phyloP scores from a whole-genome alignment of 1,284 basidiomycete species.

The Pseudozyma tsukubaensis region DNA sequence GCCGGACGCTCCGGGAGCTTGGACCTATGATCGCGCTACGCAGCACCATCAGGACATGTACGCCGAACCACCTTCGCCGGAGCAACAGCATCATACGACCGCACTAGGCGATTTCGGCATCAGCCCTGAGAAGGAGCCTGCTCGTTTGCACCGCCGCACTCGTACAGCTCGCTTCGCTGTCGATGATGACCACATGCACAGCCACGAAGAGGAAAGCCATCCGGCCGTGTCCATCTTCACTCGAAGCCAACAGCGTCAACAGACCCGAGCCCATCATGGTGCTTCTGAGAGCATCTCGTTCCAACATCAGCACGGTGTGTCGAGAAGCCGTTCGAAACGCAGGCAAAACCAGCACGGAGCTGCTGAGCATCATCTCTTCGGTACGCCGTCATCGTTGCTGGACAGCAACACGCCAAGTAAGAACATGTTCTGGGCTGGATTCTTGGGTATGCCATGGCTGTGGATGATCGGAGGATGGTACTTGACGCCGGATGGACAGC shows the following conservation, averaged over 20 bases:
- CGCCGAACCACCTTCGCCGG: background rate
- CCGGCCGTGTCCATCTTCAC: conserved; percentile 43
- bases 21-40: conserved; percentile 8
- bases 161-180: conserved; percentile 41
- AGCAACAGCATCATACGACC: conserved; percentile 6
- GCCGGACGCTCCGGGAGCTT: conserved; percentile 23
- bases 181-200: conserved; percentile 14
- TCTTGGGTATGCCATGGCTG: conserved; percentile 63
- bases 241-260: conserved; percentile 18
- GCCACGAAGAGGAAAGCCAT: conserved; percentile 11
- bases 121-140: conserved; percentile 35
- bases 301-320: conserved; percentile 15
- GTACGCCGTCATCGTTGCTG: conserved; percentile 26
- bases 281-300: conserved; percentile 26
- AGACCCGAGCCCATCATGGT: background rate
- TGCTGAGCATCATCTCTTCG: conserved; percentile 16
- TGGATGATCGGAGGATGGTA: conserved; percentile 64
- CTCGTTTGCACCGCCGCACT: conserved; percentile 32
- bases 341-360: conserved; percentile 4
- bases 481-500: conserved; percentile 39
- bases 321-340: conserved; percentile 18
- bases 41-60: conserved; percentile 8
- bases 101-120: conserved; percentile 37
- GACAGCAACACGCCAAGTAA: conserved; percentile 43
- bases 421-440: conserved; percentile 60